A percentile compares a stretch with the other conserved stretches of the same genome.
phyloP scores from a whole-genome alignment of 805 yeast genomes.

The Sugiyamaella lignohabitans region DNA sequence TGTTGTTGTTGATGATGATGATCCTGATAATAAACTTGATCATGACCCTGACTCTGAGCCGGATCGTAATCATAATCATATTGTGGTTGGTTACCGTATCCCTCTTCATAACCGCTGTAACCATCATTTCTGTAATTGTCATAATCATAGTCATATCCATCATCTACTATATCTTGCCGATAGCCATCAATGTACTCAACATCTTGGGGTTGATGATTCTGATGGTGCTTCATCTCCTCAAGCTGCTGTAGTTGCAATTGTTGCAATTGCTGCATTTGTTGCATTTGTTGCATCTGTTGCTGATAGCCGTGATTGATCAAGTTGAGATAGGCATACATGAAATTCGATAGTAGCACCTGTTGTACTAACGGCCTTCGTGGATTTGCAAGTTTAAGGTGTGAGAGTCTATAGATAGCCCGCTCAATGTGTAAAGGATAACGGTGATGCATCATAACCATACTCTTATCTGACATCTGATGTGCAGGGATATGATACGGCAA shows the following conservation, averaged over 20 bases:
- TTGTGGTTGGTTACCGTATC: constrained; percentile 1
- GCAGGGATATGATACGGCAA: constrained; percentile 34
- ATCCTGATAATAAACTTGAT: constrained; percentile 7
- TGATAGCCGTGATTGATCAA: constrained; percentile 74
- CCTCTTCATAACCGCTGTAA: constrained; percentile 12
- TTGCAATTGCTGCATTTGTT: constrained; percentile 13
- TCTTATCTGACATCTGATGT: constrained; percentile 31
- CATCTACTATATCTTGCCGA: neutral
- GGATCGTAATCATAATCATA: constrained; percentile 1
- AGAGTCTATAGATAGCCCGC: constrained; percentile 86
- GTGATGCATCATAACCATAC: constrained; percentile 34
- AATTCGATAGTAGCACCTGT: constrained; percentile 87
- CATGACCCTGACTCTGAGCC: neutral
- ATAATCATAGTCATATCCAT: constrained; percentile 12
- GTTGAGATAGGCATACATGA: constrained; percentile 95
- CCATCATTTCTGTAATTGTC: constrained; percentile 6
- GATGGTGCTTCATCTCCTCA: constrained; percentile 4
- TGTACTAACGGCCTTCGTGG: constrained; percentile 86
- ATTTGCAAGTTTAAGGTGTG: constrained; percentile 90
- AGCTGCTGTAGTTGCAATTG: constrained; percentile 10
- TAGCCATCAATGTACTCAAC: neutral
- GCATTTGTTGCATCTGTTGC: constrained; percentile 29
- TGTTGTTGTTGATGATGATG: constrained; percentile 9
- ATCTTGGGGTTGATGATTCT: neutral
- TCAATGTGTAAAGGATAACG: constrained; percentile 93